phyloP scores from a whole-genome alignment of 1,139 yeast genomes.

The Lodderomyces jiufengensis region DNA sequence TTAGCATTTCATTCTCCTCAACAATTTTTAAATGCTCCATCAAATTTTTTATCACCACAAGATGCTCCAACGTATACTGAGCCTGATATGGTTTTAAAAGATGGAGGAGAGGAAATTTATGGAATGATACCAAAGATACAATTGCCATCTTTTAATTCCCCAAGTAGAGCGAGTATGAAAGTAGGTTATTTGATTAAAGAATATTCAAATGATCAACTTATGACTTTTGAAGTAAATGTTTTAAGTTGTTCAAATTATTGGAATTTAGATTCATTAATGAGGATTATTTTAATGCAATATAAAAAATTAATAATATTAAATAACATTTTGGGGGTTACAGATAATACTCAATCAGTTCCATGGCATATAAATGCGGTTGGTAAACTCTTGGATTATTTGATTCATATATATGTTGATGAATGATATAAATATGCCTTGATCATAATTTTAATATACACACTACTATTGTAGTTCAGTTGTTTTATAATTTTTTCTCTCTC shows the following conservation, averaged over 20 bases:
- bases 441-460: neutral
- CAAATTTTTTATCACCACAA: conserved; percentile 37
- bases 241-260: conserved; percentile 68
- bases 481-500: conserved; percentile 1
- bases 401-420: conserved; percentile 40
- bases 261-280: conserved; percentile 54
- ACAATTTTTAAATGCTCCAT: conserved; percentile 35
- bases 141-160: conserved; percentile 65
- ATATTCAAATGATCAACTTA: conserved; percentile 15
- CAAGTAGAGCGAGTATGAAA: conserved; percentile 66
- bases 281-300: conserved; percentile 60
- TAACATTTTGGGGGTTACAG: conserved; percentile 35
- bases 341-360: conserved; percentile 43
- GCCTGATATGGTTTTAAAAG: conserved; percentile 40
- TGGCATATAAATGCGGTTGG: conserved; percentile 82
- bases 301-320: conserved; percentile 57
- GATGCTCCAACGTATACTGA: conserved; percentile 18
- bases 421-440: conserved; percentile 18
- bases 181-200: conserved; percentile 64
- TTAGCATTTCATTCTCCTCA: conserved; percentile 37
- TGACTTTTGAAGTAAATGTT: conserved; percentile 57
- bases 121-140: conserved; percentile 63
- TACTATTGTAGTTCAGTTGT: neutral
- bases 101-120: conserved; percentile 53
- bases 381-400: conserved; percentile 52